Evolutionary conservation across 306 rosid species (phyloP).

Genomic region (Acacia melanoxylon): DNA sequence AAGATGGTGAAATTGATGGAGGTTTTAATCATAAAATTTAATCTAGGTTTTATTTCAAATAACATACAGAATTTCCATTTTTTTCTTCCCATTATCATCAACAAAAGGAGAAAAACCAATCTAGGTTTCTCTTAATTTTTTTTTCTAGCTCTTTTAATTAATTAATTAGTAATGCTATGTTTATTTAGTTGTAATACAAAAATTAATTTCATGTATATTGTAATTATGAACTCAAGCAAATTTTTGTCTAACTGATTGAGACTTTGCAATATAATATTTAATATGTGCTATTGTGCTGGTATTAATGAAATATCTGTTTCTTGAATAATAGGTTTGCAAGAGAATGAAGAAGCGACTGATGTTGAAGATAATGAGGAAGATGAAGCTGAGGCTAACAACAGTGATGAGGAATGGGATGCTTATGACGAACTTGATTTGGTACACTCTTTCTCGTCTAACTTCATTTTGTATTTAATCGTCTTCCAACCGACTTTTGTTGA

Average conservation of each 20-base stretch:
- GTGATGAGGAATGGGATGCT: conserved; percentile 57
- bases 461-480: conserved; percentile 9
- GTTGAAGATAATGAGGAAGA: conserved; percentile 64
- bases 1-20: too few relatives aligned
- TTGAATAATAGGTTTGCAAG: conserved; percentile 40
- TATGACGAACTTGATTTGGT: conserved; percentile 63
- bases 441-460: conserved; percentile 17
- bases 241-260: not conserved
- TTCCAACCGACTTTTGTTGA: conserved; percentile 11
- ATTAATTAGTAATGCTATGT: conserved; percentile 3
- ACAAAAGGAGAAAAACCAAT: conserved; percentile 1
- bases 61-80: not conserved
- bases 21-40: too few relatives aligned
- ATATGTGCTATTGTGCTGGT: conserved; percentile 10
- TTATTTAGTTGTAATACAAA: not conserved
- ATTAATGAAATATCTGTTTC: conserved; percentile 18
- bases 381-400: conserved; percentile 54
- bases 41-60: not conserved
- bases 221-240: not conserved
- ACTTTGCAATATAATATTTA: conserved; percentile 3
- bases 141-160: not conserved
- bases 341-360: conserved; percentile 47
- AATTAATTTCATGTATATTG: conserved; percentile 6
- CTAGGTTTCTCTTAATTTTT: not conserved
- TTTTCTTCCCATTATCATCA: not conserved